phyloP scores from a whole-genome alignment of 179 eudicot species.

The Spergularia azorica region DNA sequence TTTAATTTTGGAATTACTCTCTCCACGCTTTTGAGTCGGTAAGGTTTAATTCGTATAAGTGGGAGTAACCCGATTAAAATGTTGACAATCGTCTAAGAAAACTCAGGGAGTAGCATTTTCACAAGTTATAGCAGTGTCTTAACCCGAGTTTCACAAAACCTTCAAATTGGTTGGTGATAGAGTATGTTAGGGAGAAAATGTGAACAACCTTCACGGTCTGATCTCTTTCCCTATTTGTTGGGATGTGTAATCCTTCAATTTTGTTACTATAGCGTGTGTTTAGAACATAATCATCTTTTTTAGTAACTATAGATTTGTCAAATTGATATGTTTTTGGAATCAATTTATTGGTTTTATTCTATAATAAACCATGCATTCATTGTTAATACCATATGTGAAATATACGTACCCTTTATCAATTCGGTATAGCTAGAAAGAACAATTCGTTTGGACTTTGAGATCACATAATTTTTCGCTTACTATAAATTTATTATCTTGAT shows the following conservation, averaged over 20 bases:
- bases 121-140: too few species aligned
- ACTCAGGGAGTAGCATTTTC: too few species aligned
- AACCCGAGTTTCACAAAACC: not conserved
- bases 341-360: not conserved
- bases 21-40: too few species aligned
- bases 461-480: too few species aligned
- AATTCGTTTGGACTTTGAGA: too few species aligned
- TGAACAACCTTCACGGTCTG: not conserved
- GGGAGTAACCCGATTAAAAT: too few species aligned
- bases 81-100: too few species aligned
- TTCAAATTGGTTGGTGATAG: not conserved
- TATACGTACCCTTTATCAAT: too few species aligned
- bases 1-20: too few species aligned
- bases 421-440: too few species aligned
- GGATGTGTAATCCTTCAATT: not conserved
- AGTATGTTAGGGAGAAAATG: not conserved
- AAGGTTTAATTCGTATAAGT: too few species aligned
- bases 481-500: too few species aligned
- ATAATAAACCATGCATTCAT: not conserved
- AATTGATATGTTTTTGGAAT: not conserved
- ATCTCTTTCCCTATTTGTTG: not conserved
- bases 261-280: not conserved
- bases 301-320: not conserved
- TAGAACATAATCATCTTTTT: not conserved
- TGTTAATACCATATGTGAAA: not conserved